Conservation (phyloP, 495 filamentous ascomycete species). For the Darksidea phi region DNA sequence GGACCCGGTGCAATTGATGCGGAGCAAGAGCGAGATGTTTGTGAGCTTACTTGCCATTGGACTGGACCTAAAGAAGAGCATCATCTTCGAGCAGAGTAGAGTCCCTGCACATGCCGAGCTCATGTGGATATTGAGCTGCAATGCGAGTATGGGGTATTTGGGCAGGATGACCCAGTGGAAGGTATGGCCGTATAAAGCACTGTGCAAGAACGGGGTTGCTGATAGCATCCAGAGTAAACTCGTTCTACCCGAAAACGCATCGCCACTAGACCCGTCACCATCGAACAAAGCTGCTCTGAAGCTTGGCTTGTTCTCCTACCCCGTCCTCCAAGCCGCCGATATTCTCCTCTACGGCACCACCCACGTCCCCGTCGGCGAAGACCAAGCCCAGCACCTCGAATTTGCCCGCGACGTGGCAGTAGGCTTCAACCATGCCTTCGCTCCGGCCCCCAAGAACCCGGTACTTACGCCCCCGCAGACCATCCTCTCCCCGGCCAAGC, state of each 20-base stretch:
- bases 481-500: conserved; percentile 70
- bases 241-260: conserved; percentile 54
- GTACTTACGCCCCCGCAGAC: conserved; percentile 70
- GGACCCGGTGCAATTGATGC: conserved; percentile 54
- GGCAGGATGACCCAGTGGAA: conserved; percentile 99
- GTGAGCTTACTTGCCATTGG: conserved; percentile 82
- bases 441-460: conserved; percentile 36
- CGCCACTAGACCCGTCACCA: conserved; percentile 49
- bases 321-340: conserved; percentile 92
- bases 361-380: conserved; percentile 92
- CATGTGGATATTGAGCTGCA: conserved; percentile 94
- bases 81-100: conserved; percentile 80
- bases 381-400: conserved; percentile 91
- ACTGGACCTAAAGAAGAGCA: conserved; percentile 68
- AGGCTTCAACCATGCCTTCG: conserved; percentile 75
- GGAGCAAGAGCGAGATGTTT: conserved; percentile 69
- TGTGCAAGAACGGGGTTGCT: neutral
- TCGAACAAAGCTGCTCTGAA: conserved; percentile 60
- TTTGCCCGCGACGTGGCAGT: conserved; percentile 80
- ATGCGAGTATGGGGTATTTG: conserved; percentile 83
- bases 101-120: conserved; percentile 80
- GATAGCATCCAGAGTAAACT: conserved; percentile 63
- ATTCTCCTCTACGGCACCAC: conserved; percentile 73
- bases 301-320: conserved; percentile 93
- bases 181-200: conserved; percentile 46